These are phyloP conservation scores for Alternaria sp. DNA, from an alignment of 2,329 filamentous ascomycete species.

Conservation along the genomic window DNA sequence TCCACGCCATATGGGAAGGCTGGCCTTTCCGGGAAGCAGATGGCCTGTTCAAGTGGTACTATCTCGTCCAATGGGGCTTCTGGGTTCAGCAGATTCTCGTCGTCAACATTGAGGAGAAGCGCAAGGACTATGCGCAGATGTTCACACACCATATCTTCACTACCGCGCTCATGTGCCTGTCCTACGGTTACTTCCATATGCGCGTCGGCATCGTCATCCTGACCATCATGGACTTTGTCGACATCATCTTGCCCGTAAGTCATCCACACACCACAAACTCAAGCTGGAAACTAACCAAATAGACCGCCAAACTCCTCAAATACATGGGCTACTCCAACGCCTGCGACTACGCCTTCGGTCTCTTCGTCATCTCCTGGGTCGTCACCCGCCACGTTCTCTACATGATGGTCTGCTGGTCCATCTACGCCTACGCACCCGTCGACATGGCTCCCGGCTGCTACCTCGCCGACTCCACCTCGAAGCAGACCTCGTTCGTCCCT, in stretches of 20 bases:
- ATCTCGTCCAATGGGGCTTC: slow-evolving; percentile 88
- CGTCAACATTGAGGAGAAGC: slow-evolving; percentile 90
- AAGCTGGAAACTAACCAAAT: slow-evolving; percentile 20
- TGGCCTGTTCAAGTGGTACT: slow-evolving; percentile 84
- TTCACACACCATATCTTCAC: slow-evolving; percentile 94
- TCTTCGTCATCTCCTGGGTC: slow-evolving; percentile 89
- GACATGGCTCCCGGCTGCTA: slow-evolving; percentile 77
- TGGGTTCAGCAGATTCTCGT: slow-evolving; percentile 95
- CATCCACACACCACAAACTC: too few species aligned
- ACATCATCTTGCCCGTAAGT: slow-evolving; percentile 81
- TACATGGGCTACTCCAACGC: slow-evolving; percentile 78
- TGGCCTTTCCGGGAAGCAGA: slow-evolving; percentile 82
- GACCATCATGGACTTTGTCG: slow-evolving; percentile 91
- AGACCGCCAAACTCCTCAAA: slow-evolving; percentile 90
- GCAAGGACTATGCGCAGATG: slow-evolving; percentile 98
- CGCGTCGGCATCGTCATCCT: slow-evolving; percentile 89
- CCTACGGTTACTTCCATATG: slow-evolving; percentile 87
- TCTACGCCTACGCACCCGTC: slow-evolving; percentile 70
- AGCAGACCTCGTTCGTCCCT: slow-evolving; percentile 54
- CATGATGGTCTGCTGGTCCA: slow-evolving; percentile 80
- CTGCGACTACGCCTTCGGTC: slow-evolving; percentile 83
- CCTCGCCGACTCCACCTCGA: slow-evolving; percentile 59
- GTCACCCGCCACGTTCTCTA: slow-evolving; percentile 83
- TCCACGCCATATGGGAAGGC: slow-evolving; percentile 80
- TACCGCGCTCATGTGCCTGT: slow-evolving; percentile 77